Evolutionary conservation across 208 protist species (phyloP), one percentile per base, ranked within the genome.

Genomic region (Herpetomonas samuelpessoai): DNA sequence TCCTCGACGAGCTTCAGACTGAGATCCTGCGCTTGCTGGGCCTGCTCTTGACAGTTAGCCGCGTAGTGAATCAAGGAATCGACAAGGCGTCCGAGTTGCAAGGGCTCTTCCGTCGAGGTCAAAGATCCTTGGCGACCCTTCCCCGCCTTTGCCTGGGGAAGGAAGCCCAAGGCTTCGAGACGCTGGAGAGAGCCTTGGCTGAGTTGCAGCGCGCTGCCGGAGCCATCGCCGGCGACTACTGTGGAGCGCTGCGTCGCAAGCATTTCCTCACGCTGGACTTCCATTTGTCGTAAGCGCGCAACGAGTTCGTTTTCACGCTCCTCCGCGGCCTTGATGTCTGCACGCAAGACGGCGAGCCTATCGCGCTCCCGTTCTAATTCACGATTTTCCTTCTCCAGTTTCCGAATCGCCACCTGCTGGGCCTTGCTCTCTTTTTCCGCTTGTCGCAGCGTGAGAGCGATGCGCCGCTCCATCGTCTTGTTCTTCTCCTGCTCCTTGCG

Each of bases 381-480:
- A n/a, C 49, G 56, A 18, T 3, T 41, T 19, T 61, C 56, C 44
- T 61, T 61, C 19, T 61, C 56, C 4, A 61, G 44, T 41, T 41
- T 35, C n/a, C 56, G 56, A 18, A 51, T 51, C 3, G 56, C 14
- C 3, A 27, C 21, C 47, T 49, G 46, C 31, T 35, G 14, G 30
- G 47, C 50, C 19, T 31, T 24, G 2, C 24, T 24, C 45, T 53
- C 45, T 47, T 62, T 47, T 24, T 55, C 52, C 29, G 62, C 25
- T 3, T 41, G 26, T 2, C 56, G 56, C 41, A 50, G 41, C 14
- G 51, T 41, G 16, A 61, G 44, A 1, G 56, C 45, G 35, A 41
- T 14, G 9, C 35, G 35, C 6, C 35, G 35, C 35, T 41, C 35
- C 27, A 51, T 18, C 41, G 45, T 26, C 38, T 61, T 61, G 56